phyloP scores from a whole-genome alignment of 2,329 filamentous ascomycete genomes.

The Epichloe bromicola region DNA sequence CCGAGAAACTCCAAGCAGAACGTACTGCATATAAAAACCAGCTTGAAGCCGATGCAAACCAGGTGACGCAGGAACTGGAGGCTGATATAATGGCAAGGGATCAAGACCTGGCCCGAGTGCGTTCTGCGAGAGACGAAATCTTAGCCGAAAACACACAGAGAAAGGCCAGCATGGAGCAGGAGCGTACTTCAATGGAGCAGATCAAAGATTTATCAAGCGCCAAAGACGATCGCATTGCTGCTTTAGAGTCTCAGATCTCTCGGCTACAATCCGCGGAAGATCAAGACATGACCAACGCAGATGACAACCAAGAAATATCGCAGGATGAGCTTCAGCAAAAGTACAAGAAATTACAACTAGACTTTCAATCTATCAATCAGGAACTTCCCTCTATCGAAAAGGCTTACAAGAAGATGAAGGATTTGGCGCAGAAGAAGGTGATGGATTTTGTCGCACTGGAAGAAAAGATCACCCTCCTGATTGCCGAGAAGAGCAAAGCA shows the following conservation, averaged over 20 bases:
- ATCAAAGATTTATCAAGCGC: constrained; percentile 69
- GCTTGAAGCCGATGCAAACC: constrained; percentile 68
- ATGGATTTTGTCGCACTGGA: constrained; percentile 63
- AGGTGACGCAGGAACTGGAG: constrained; percentile 63
- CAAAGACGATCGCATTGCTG: constrained; percentile 65
- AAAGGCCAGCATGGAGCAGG: constrained; percentile 67
- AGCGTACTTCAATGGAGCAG: constrained; percentile 55
- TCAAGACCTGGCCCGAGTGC: constrained; percentile 72
- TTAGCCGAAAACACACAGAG: constrained; percentile 68
- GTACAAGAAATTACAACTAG: constrained; percentile 61
- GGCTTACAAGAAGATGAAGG: constrained; percentile 81
- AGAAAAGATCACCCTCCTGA: constrained; percentile 60
- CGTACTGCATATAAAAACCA: constrained; percentile 69
- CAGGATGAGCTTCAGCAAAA: constrained; percentile 61
- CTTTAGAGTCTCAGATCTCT: constrained; percentile 71
- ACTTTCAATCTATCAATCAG: constrained; percentile 72
- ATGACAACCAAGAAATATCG: constrained; percentile 43
- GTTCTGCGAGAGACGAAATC: constrained; percentile 74
- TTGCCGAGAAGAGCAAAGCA: constrained; percentile 86
- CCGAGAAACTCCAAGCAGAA: constrained; percentile 74
- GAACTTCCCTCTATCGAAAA: constrained; percentile 83
- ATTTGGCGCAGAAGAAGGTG: constrained; percentile 75
- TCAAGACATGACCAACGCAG: constrained; percentile 29
- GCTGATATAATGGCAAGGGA: constrained; percentile 70
- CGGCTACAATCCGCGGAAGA: constrained; percentile 45